Conservation (phyloP, 441 rosid genomes). For the Metrosideros polymorpha region DNA sequence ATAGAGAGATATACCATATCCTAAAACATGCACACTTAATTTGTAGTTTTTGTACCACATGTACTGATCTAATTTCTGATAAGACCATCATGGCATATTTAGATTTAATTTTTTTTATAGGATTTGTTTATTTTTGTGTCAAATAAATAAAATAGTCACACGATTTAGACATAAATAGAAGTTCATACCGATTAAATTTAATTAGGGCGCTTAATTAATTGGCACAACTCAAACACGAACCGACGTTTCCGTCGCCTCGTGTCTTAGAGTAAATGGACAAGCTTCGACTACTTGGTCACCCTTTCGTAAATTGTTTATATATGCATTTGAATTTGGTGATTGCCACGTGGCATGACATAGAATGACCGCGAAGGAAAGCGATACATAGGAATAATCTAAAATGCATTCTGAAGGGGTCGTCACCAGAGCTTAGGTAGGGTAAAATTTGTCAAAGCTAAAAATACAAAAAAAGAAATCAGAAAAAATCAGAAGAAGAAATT, state of each 20-base stretch:
- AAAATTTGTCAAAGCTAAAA: neutral
- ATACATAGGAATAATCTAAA: neutral
- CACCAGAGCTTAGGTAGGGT: neutral
- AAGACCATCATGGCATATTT: neutral
- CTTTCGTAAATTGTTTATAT: neutral
- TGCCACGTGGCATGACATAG: neutral
- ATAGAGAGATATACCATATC: neutral
- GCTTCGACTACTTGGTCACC: neutral
- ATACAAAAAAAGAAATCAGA: neutral
- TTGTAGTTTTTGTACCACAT: too few relatives aligned
- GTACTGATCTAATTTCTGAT: neutral
- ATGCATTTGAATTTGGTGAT: neutral
- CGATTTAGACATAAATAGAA: neutral
- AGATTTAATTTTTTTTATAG: neutral
- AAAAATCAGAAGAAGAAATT: neutral
- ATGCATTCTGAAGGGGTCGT: neutral
- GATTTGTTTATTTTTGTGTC: neutral
- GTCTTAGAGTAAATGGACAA: neutral
- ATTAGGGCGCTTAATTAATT: too few relatives aligned
- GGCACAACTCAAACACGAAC: too few relatives aligned
- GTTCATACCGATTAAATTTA: neutral
- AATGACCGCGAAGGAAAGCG: neutral
- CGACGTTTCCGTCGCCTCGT: too few relatives aligned
- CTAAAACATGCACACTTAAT: neutral
- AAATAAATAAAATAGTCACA: neutral